Conservation (phyloP, 345 rosid genomes). For the Nasturtium officinale region DNA sequence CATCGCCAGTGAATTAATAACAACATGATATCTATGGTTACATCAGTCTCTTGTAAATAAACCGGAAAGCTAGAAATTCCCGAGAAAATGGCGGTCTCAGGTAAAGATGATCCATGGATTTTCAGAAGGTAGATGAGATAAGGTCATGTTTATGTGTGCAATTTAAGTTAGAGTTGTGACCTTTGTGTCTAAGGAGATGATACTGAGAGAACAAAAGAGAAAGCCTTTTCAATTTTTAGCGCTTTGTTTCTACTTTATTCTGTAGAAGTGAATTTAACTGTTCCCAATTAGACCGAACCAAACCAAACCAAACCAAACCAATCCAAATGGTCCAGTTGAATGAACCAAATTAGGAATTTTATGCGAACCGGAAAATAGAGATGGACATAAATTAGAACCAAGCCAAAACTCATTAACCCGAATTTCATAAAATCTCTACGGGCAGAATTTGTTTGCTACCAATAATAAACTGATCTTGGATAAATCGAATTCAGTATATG, state of each 20-base stretch:
- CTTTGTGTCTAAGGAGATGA: constrained; percentile 1
- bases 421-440: too few relatives aligned
- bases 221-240: background rate
- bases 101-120: background rate
- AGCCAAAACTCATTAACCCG: too few relatives aligned
- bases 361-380: too few relatives aligned
- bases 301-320: background rate
- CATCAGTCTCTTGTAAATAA: constrained; percentile 20
- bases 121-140: background rate
- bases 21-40: background rate
- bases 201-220: background rate
- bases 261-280: background rate
- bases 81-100: background rate
- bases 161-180: background rate
- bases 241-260: background rate
- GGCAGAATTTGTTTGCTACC: too few relatives aligned
- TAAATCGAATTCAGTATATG: too few relatives aligned
- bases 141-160: constrained; percentile 2
- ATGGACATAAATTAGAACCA: too few relatives aligned
- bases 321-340: background rate
- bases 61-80: background rate
- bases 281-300: background rate
- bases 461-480: too few relatives aligned
- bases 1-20: constrained; percentile 62
- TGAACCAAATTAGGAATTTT: background rate